phyloP scores from a whole-genome alignment of 78 protist genomes.

The Dictyostelium intermedium region DNA sequence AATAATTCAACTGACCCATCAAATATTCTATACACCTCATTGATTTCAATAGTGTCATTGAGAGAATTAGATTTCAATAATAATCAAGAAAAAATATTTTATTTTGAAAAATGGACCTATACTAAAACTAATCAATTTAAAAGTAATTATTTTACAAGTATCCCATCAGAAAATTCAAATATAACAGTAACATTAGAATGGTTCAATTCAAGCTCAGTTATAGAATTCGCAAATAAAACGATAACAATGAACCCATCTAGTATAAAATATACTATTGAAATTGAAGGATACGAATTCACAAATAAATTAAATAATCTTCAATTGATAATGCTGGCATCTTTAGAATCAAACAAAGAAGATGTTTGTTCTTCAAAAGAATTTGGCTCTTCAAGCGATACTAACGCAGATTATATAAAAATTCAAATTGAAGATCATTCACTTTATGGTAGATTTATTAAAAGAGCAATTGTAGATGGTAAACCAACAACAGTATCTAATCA shows the following conservation, averaged over 20 bases:
- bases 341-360: neutral
- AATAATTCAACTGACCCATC: neutral
- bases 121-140: neutral
- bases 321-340: slow-evolving; percentile 5
- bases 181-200: neutral
- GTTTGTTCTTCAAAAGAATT: slow-evolving; percentile 1
- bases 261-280: slow-evolving; percentile 17
- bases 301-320: slow-evolving; percentile 5
- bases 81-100: neutral
- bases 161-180: neutral
- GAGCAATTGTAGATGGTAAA: neutral
- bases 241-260: slow-evolving; percentile 25
- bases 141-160: neutral
- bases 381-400: neutral
- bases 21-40: neutral
- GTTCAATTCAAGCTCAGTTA: neutral
- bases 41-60: neutral
- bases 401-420: neutral
- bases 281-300: neutral
- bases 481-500: neutral
- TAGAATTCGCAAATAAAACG: neutral
- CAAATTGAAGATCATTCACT: neutral
- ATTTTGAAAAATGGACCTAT: neutral
- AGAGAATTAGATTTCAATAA: neutral
- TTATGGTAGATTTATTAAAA: slow-evolving; percentile 8